phyloP scores from a whole-genome alignment of 2,329 filamentous ascomycete genomes.

The Calonectria fujianensis region DNA sequence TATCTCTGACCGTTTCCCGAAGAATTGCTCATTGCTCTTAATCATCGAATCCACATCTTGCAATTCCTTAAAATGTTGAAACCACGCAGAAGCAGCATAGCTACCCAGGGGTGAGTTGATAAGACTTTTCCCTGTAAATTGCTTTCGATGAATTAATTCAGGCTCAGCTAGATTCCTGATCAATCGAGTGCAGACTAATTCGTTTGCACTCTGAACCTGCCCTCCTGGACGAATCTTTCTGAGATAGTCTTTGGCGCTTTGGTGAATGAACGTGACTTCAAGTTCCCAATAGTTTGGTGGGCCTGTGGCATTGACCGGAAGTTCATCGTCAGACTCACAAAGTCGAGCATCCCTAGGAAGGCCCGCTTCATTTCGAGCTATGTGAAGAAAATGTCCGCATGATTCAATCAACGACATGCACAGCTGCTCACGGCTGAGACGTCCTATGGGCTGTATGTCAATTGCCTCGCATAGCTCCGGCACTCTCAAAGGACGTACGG shows the following conservation, averaged over 20 bases:
- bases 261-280: constrained; percentile 3
- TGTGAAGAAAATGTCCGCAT: constrained; percentile 39
- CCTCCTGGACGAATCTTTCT: neutral
- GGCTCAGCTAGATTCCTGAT: neutral
- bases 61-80: neutral
- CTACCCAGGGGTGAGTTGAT: neutral
- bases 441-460: neutral
- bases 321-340: neutral
- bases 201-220: neutral
- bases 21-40: neutral
- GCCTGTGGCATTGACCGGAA: neutral
- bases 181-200: neutral
- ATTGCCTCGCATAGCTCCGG: constrained; percentile 39
- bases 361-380: neutral
- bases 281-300: neutral
- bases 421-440: constrained; percentile 17
- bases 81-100: neutral
- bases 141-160: neutral
- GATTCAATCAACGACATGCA: constrained; percentile 18
- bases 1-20: neutral
- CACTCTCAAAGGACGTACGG: neutral
- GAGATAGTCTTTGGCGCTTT: constrained; percentile 18
- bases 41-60: constrained; percentile 2
- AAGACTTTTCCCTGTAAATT: neutral
- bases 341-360: neutral